phyloP scores from a whole-genome alignment of 768 basidiomycete species.

The Chiua virens region DNA sequence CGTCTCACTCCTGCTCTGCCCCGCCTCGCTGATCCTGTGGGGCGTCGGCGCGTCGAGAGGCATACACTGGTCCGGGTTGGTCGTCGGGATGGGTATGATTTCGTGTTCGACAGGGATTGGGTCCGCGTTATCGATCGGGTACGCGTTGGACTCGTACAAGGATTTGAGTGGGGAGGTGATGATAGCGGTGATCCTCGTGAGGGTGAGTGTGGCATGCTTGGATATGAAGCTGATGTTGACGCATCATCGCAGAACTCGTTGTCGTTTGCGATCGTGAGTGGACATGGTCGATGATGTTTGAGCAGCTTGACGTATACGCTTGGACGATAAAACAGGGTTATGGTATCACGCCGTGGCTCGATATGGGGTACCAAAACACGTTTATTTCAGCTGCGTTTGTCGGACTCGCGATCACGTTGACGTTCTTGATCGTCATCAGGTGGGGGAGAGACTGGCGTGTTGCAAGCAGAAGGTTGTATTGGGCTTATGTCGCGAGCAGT shows the following conservation, averaged over 20 bases:
- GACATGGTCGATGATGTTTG: no score
- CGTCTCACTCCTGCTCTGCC: slow-evolving; percentile 16
- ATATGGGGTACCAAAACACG: slow-evolving; percentile 18
- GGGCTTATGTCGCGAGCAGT: slow-evolving; percentile 18
- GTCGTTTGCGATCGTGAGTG: slow-evolving; percentile 19
- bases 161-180: slow-evolving; percentile 20
- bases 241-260: slow-evolving; percentile 9
- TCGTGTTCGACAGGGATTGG: slow-evolving; percentile 22
- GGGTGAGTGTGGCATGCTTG: not conserved
- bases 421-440: slow-evolving; percentile 14
- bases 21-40: slow-evolving; percentile 20
- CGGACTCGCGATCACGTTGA: slow-evolving; percentile 20
- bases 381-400: slow-evolving; percentile 19
- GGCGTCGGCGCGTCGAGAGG: slow-evolving; percentile 19
- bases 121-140: slow-evolving; percentile 17
- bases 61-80: slow-evolving; percentile 13
- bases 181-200: no score
- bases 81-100: slow-evolving; percentile 22
- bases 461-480: slow-evolving; percentile 15
- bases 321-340: slow-evolving; percentile 10
- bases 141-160: slow-evolving; percentile 21
- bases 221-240: not conserved
- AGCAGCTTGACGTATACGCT: no score
- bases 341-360: slow-evolving; percentile 21
- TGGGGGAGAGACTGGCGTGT: slow-evolving; percentile 19